Evolutionary conservation across 2,329 filamentous ascomycete species (phyloP).

Genomic region (Trichocomaceae sp.): DNA sequence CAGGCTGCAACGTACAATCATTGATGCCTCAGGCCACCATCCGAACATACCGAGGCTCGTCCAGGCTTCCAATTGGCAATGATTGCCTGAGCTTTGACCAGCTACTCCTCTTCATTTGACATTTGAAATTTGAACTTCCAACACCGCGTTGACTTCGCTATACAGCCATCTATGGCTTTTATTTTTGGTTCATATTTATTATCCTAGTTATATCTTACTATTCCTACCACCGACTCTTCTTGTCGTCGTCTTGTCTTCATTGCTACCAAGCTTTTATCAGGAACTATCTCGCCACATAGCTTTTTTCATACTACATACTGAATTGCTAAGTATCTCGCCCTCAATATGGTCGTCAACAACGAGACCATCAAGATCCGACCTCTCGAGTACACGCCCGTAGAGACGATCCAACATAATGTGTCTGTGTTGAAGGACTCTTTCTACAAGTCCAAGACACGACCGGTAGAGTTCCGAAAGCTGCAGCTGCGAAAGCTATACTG

Average conservation of each 20-base stretch:
- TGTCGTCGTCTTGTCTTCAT: neutral
- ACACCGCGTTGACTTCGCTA: neutral
- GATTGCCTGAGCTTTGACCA: neutral
- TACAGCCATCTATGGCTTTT: neutral
- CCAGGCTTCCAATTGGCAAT: too few species aligned
- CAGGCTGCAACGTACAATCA: too few species aligned
- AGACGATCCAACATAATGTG: constrained; percentile 58
- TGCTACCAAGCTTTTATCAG: neutral
- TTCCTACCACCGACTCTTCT: neutral
- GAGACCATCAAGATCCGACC: constrained; percentile 26
- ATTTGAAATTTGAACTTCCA: neutral
- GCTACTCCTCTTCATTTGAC: neutral
- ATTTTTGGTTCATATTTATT: neutral
- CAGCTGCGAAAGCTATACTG: constrained; percentile 95
- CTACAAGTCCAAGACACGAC: constrained; percentile 70
- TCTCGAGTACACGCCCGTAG: constrained; percentile 58
- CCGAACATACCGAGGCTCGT: neutral
- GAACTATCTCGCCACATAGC: neutral
- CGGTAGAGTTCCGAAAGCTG: constrained; percentile 70
- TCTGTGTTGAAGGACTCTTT: constrained; percentile 62
- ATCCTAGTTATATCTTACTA: neutral
- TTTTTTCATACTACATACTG: neutral
- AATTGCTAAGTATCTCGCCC: neutral
- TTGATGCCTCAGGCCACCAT: neutral
- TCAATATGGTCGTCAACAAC: constrained; percentile 8